These are phyloP conservation scores for Endothia cerciana DNA, from an alignment of 2,329 filamentous ascomycete species.

Conservation along the genomic window DNA sequence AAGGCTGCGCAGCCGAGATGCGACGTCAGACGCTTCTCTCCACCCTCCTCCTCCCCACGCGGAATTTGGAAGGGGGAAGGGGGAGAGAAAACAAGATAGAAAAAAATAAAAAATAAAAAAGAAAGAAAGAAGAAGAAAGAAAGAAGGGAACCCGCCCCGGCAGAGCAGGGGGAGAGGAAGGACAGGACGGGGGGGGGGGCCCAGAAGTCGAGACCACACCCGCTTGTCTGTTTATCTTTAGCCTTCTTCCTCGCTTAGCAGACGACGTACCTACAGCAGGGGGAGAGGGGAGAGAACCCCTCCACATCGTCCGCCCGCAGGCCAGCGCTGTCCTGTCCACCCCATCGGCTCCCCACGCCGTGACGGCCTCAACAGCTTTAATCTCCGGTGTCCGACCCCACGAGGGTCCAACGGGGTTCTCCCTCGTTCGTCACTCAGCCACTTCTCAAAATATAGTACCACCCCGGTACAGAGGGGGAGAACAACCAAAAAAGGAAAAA, in stretches of 20 bases:
- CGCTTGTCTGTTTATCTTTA: neutral
- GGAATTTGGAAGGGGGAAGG: neutral
- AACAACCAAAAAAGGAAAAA: neutral
- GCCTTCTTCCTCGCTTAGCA: constrained; percentile 4
- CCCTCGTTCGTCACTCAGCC: neutral
- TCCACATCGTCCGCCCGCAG: neutral
- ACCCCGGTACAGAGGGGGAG: neutral
- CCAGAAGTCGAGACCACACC: too few species aligned
- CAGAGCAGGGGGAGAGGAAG: too few species aligned
- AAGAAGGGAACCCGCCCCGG: neutral
- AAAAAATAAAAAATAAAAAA: neutral
- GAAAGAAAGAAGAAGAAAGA: neutral
- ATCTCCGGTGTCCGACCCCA: neutral
- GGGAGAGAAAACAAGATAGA: neutral
- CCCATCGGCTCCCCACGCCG: neutral
- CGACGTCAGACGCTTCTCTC: neutral
- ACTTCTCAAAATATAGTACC: neutral
- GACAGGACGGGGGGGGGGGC: too few species aligned
- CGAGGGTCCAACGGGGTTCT: neutral
- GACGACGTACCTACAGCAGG: neutral
- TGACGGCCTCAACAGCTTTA: constrained; percentile 2
- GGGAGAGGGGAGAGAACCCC: neutral
- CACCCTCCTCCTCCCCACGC: neutral
- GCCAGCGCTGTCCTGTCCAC: neutral
- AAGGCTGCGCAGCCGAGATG: neutral